Base-by-base conservation (phyloP, 768 basidiomycete species). In the Russula sp. region DNA sequence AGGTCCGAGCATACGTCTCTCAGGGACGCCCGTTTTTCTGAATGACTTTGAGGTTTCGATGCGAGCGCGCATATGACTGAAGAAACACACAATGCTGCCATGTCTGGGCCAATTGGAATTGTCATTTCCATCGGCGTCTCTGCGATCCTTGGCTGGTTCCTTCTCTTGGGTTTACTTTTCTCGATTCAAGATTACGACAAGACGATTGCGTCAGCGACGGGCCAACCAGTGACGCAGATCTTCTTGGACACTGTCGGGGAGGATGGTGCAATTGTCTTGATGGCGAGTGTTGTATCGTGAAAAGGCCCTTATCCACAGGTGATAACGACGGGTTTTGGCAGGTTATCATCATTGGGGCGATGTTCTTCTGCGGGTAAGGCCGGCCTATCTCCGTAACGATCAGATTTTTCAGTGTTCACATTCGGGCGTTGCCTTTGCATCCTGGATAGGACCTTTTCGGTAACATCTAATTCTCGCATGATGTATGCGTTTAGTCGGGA, bases 401-500 rank as follows among this genome's bases (percentile, higher is more conserved):
- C 5, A 3, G 18, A n/a, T 50, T 18, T 7, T 11, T 45, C 7
- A 16, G 10, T 45, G n/a, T 34, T 51, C 13, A n/a, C 22, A 6
- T 39, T 60, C 35, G 35, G 20, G 29, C 25, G 22, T 35, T 50
- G 5, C 22, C 8, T 7, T 51, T 35, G 20, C 22, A 7, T 22
- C 35, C 18, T 38, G 25, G 9, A 6, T 58, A 85, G 86, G 14
- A 87, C 85, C 0, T 91, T 91, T 74, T 88, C 87, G 0, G 73
- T 92, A 53, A 89, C 88, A 0, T 84, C 84, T 0, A 92, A 90
- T 69, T 87, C 84, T 4, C 79, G 89, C 0, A 90, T 90, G 88
- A 88, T 87, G 85, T 92, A 84, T 69, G 85, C 88, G 0, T 90
- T 90, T 68, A 79, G 86, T 4, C 80, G 89, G 41, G 89, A 92